Evolutionary conservation across 306 rosid species (phyloP), one percentile per base, ranked within the genome.

Genomic region (Corylus heterophylla): DNA sequence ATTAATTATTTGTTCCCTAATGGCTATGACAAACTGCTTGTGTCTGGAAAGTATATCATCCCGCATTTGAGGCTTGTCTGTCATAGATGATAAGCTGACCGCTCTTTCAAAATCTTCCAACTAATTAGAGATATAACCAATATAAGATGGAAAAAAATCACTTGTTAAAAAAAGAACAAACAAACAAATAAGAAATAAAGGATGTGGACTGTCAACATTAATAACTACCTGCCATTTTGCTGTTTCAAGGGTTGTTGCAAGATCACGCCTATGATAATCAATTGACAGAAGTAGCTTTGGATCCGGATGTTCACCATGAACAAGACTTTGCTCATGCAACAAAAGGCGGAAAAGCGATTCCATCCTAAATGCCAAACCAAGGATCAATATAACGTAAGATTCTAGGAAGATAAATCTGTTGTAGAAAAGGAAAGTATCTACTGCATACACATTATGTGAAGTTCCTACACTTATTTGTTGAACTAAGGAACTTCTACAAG

Each of bases 71-170:
- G 87, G 58, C 52, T 75, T 52, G 29, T 73, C 77, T 45, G 71
- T 69, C 77, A 51, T 42, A 47, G 83, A 80, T 66, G 83, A 76
- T 29, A 51, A 55, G 78, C 76, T 68, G 63, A 84, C 85, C 7
- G 83, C 87, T 77, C 87, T 80, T 77, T 81, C 82, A 84, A 84
- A 84, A 74, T 84, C 87, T 71, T 84, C 87, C 87, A 84, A 74
- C 87, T 84, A 80, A 75, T 61, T 59, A 44, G 12, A 59, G 74
- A 76, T 50, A 58, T 51, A 68, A 74, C 54, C 61, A 68, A 31
- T 25, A 68, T 51, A 73, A 66, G 48, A 59, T 29, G 47, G 4
- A 5, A 37, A 75, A 17, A 7, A 35, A 2, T 29, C 31, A 29
- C 2, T 31, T 31, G 35, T 2, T 31, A 22, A 14, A 42, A 7